A percentile compares a stretch with the other conserved stretches of the same genome.
phyloP scores from a whole-genome alignment of 352 stramenopile species.

The Pythium sp. region DNA sequence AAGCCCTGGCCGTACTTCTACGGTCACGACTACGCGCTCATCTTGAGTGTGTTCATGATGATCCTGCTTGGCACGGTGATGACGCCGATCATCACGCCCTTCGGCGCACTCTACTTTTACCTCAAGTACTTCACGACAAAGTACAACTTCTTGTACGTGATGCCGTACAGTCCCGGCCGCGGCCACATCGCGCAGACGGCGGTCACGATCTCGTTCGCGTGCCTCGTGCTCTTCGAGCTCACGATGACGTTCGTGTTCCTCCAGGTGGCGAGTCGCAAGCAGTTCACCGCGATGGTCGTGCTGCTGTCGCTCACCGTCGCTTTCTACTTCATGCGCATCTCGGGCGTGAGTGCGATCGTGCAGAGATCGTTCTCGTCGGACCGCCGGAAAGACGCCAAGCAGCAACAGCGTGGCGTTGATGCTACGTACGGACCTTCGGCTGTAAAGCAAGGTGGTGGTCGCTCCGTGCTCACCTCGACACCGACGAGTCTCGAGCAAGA shows the following conservation, averaged over 20 bases:
- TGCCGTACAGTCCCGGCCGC: slow-evolving; percentile 61
- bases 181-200: slow-evolving; percentile 65
- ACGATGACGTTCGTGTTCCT: slow-evolving; percentile 75
- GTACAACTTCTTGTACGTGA: slow-evolving; percentile 83
- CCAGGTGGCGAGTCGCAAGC: slow-evolving; percentile 46
- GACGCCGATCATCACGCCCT: slow-evolving; percentile 74
- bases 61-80: slow-evolving; percentile 74
- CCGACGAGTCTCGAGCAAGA: slow-evolving; percentile 44
- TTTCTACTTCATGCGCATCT: slow-evolving; percentile 58
- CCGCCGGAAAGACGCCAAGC: slow-evolving; percentile 7
- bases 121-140: slow-evolving; percentile 70
- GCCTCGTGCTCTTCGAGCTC: slow-evolving; percentile 70
- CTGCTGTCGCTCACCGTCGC: slow-evolving; percentile 39
- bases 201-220: slow-evolving; percentile 60
- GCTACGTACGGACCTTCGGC: slow-evolving; percentile 6
- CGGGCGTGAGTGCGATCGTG: slow-evolving; percentile 35
- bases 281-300: slow-evolving; percentile 61
- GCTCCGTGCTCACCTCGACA: slow-evolving; percentile 8
- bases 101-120: slow-evolving; percentile 80
- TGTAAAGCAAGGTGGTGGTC: slow-evolving; percentile 1
- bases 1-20: slow-evolving; percentile 64
- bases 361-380: slow-evolving; percentile 32
- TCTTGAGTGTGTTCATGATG: slow-evolving; percentile 78
- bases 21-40: slow-evolving; percentile 75
- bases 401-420: background rate